Percentiles rank a stretch among this genome's conserved stretches.
Evolutionary conservation across 2,329 filamentous ascomycete genomes (phyloP).

Genomic region (Dactylellina parvicollis): DNA sequence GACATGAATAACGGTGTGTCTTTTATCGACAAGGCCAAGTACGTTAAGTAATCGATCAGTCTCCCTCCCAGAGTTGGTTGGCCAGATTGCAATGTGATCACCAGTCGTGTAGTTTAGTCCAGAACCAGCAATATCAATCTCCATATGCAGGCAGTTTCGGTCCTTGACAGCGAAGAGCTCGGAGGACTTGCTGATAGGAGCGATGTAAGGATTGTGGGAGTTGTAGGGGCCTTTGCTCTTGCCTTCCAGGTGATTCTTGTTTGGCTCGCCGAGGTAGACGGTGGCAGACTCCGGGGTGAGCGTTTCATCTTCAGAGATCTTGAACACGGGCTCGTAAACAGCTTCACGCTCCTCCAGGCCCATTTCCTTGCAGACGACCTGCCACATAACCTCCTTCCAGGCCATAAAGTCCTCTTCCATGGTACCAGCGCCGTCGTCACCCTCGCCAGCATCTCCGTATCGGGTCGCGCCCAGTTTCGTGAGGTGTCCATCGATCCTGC

Average conservation of each 20-base stretch:
- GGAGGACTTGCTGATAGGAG: slow-evolving; percentile 87
- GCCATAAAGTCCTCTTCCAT: slow-evolving; percentile 99
- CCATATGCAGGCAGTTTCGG: slow-evolving; percentile 95
- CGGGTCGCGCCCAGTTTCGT: slow-evolving; percentile 82
- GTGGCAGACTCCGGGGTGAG: slow-evolving; percentile 78
- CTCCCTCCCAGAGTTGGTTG: slow-evolving; percentile 90
- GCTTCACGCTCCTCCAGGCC: slow-evolving; percentile 92
- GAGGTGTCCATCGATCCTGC: slow-evolving; percentile 83
- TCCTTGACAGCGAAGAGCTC: slow-evolving; percentile 90
- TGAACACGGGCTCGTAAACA: slow-evolving; percentile 92
- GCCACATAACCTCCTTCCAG: slow-evolving; percentile 99
- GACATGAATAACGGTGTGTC: slow-evolving; percentile 82
- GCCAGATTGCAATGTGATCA: slow-evolving; percentile 97
- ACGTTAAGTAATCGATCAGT: slow-evolving; percentile 88
- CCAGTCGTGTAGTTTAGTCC: slow-evolving; percentile 94
- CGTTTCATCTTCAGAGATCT: slow-evolving; percentile 78
- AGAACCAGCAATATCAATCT: slow-evolving; percentile 88
- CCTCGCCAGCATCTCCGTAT: slow-evolving; percentile 89
- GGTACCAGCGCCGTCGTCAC: slow-evolving; percentile 95
- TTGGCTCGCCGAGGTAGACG: slow-evolving; percentile 95
- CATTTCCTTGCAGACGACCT: slow-evolving; percentile 82
- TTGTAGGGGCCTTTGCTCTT: slow-evolving; percentile 88
- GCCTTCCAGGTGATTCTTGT: slow-evolving; percentile 92
- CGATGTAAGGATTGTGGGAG: slow-evolving; percentile 95
- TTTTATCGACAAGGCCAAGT: slow-evolving; percentile 78